phyloP scores from a whole-genome alignment of 257 asterid species.

The Fraxinus americana region DNA sequence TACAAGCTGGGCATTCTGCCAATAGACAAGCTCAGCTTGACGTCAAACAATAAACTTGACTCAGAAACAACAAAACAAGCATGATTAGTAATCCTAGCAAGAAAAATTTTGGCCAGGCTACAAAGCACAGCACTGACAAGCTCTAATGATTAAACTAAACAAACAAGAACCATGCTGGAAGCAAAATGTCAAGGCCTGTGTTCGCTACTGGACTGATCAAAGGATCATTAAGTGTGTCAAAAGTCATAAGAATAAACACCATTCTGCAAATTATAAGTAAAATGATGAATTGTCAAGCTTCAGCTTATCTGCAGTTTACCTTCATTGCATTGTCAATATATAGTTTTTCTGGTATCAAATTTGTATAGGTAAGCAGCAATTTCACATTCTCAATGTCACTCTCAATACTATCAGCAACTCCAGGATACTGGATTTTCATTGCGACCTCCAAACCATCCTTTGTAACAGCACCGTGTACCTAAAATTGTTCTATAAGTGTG shows the following conservation, averaged over 20 bases:
- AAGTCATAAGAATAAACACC: constrained; percentile 20
- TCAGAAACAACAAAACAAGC: background rate
- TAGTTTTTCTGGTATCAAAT: constrained; percentile 76
- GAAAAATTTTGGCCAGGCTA: background rate
- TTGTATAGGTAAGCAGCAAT: constrained; percentile 73
- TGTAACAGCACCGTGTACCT: constrained; percentile 90
- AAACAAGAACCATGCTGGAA: constrained; percentile 17
- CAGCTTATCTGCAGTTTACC: constrained; percentile 42
- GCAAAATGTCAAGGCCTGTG: background rate
- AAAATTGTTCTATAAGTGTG: constrained; percentile 27
- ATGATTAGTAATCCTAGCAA: constrained; percentile 21
- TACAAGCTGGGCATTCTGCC: background rate
- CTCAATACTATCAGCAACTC: constrained; percentile 98
- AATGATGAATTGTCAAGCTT: background rate
- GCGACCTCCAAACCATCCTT: constrained; percentile 87
- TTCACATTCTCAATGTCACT: constrained; percentile 95
- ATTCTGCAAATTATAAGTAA: constrained; percentile 7
- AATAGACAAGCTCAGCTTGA: background rate
- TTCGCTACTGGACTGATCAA: constrained; percentile 6
- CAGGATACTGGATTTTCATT: constrained; percentile 97
- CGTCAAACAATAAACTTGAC: background rate
- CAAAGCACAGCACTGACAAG: constrained; percentile 19
- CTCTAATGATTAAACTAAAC: constrained; percentile 10
- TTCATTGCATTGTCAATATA: constrained; percentile 92
- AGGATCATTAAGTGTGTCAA: background rate